phyloP scores from a whole-genome alignment of 345 rosid genomes.

The Moricandia arvensis region DNA sequence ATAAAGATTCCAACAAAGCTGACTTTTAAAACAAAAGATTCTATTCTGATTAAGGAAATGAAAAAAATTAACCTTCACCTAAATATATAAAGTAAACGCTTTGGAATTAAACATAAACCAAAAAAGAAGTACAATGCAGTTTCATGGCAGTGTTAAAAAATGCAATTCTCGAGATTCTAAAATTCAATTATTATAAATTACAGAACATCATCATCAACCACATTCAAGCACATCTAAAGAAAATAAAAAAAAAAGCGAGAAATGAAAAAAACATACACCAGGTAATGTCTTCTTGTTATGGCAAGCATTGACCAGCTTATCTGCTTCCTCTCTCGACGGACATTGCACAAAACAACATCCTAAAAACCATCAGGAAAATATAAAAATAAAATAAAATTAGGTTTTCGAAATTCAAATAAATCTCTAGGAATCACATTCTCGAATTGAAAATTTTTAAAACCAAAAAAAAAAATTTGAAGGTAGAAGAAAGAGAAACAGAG shows the following conservation, averaged over 20 bases:
- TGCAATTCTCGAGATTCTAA: constrained; percentile 3
- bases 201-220: constrained; percentile 3
- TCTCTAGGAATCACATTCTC: not conserved
- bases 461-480: not conserved
- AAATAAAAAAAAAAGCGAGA: not conserved
- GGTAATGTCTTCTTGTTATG: constrained; percentile 91
- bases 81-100: constrained; percentile 13
- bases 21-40: constrained; percentile 8
- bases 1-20: not conserved
- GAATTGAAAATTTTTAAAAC: not conserved
- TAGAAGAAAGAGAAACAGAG: constrained; percentile 1
- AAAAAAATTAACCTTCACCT: not conserved
- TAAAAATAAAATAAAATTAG: constrained; percentile 44
- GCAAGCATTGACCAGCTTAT: constrained; percentile 77
- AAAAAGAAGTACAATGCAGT: constrained; percentile 23
- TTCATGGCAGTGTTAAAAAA: not conserved
- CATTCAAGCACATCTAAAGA: constrained; percentile 8
- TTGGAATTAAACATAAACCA: too few species aligned
- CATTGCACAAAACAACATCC: constrained; percentile 94
- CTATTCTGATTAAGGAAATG: constrained; percentile 2
- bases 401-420: constrained; percentile 9
- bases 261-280: constrained; percentile 65
- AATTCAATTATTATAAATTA: constrained; percentile 1
- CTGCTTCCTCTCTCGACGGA: constrained; percentile 93
- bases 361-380: constrained; percentile 13